Conservation (phyloP, 140 eudicot genomes). For the Cichorium intybus region DNA sequence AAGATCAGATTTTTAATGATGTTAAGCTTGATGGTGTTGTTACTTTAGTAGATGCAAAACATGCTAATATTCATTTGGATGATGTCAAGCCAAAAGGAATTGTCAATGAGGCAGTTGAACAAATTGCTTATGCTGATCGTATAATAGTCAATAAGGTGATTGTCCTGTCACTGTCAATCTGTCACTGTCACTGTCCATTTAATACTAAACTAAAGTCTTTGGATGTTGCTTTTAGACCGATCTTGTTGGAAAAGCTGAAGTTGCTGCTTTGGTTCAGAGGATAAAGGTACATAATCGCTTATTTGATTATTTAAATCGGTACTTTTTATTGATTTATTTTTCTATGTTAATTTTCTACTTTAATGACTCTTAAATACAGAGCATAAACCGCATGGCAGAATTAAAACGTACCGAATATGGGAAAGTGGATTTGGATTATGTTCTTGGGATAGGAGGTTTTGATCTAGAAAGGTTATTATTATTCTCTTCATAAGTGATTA, state of each 20-base stretch:
- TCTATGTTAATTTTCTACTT: conserved; percentile 8
- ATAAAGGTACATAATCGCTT: conserved; percentile 59
- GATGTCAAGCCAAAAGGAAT: conserved; percentile 91
- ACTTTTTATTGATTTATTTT: not conserved
- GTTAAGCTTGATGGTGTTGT: conserved; percentile 98
- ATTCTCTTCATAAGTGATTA: conserved; percentile 1
- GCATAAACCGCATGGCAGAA: conserved; percentile 83
- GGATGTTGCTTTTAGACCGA: conserved; percentile 66
- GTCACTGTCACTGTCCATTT: not conserved
- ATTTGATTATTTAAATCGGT: conserved; percentile 2
- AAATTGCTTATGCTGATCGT: conserved; percentile 97
- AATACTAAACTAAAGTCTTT: conserved; percentile 12
- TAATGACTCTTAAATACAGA: conserved; percentile 38
- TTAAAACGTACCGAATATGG: conserved; percentile 80
- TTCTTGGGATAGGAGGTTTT: conserved; percentile 98
- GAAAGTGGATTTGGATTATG: conserved; percentile 93
- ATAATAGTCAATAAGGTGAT: conserved; percentile 85
- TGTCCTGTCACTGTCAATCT: not conserved
- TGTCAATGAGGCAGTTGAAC: conserved; percentile 98
- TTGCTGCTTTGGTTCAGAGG: conserved; percentile 69
- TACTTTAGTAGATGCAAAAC: conserved; percentile 95
- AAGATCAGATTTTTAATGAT: conserved; percentile 81
- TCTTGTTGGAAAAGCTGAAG: conserved; percentile 74
- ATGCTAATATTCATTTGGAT: conserved; percentile 76
- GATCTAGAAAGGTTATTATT: conserved; percentile 87